phyloP scores from a whole-genome alignment of 164 flowering plant genomes.

The Magnolia sinica region DNA sequence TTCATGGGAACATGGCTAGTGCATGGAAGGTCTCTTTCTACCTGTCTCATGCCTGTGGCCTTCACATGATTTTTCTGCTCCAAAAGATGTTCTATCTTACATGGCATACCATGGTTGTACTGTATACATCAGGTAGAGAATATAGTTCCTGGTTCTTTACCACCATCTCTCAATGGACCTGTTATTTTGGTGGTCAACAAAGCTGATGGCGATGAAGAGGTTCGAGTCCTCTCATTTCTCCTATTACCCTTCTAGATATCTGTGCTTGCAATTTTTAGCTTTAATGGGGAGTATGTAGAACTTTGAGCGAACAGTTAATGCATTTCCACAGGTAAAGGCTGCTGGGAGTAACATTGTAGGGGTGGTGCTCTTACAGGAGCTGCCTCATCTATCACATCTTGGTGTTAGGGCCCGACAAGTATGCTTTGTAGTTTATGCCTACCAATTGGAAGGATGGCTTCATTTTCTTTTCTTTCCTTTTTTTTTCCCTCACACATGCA shows the following conservation, averaged over 20 bases:
- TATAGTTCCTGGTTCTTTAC: conserved; percentile 71
- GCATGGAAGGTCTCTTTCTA: too few relatives aligned
- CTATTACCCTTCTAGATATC: neutral
- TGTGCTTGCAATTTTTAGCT: neutral
- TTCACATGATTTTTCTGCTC: neutral
- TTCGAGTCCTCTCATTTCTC: conserved; percentile 17
- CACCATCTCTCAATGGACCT: conserved; percentile 59
- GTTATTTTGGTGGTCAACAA: conserved; percentile 80
- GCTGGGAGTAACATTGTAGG: conserved; percentile 80
- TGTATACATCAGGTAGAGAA: conserved; percentile 62
- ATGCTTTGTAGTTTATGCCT: conserved; percentile 25
- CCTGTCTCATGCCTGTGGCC: neutral
- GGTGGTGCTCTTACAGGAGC: conserved; percentile 86
- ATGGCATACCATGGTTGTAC: neutral
- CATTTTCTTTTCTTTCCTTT: neutral
- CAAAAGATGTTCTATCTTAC: neutral
- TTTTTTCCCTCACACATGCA: neutral
- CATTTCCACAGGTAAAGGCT: conserved; percentile 63
- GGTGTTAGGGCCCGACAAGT: conserved; percentile 98
- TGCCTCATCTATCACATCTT: conserved; percentile 97
- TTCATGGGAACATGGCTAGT: too few relatives aligned
- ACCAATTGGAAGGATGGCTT: neutral
- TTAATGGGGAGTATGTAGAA: neutral
- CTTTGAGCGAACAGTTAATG: neutral
- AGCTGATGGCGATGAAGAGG: conserved; percentile 99